Evolutionary conservation across 768 basidiomycete species (phyloP).

Genomic region (Auricularia cornea): DNA sequence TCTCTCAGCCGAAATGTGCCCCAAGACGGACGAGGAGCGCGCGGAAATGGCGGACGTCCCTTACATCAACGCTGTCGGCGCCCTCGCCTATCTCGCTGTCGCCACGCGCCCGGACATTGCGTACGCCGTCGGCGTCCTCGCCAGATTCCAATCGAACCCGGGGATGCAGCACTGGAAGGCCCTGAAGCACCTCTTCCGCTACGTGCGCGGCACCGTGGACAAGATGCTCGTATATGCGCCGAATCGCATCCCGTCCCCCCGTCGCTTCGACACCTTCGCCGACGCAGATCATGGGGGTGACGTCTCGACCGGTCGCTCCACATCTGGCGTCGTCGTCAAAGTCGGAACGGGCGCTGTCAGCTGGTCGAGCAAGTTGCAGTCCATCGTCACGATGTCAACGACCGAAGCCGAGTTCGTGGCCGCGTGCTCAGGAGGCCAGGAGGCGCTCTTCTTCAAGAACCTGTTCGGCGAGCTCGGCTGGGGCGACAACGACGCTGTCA

Average conservation of each 20-base stretch:
- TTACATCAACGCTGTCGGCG: no score
- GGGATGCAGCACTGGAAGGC: no score
- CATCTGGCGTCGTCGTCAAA: conserved; percentile 5
- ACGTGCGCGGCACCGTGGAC: background rate
- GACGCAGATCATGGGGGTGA: background rate
- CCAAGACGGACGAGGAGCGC: conserved; percentile 6
- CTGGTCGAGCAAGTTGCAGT: conserved; percentile 3
- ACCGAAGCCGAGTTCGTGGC: conserved; percentile 10
- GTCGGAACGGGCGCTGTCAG: background rate
- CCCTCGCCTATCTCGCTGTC: no score
- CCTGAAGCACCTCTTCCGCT: no score
- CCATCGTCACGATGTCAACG: background rate
- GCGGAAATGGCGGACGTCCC: conserved; percentile 12
- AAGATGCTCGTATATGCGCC: background rate
- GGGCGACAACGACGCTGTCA: conserved; percentile 10
- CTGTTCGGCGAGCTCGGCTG: conserved; percentile 13
- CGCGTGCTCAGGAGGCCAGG: conserved; percentile 9
- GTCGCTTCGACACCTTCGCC: conserved; percentile 6
- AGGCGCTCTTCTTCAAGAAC: conserved; percentile 16
- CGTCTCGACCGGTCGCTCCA: conserved; percentile 7
- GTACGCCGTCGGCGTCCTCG: no score
- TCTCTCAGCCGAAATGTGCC: conserved; percentile 2
- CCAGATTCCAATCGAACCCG: no score
- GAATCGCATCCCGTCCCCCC: background rate
- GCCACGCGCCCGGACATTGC: no score